Evolutionary conservation across 257 asterid species (phyloP).

Genomic region (Misopates orontium): DNA sequence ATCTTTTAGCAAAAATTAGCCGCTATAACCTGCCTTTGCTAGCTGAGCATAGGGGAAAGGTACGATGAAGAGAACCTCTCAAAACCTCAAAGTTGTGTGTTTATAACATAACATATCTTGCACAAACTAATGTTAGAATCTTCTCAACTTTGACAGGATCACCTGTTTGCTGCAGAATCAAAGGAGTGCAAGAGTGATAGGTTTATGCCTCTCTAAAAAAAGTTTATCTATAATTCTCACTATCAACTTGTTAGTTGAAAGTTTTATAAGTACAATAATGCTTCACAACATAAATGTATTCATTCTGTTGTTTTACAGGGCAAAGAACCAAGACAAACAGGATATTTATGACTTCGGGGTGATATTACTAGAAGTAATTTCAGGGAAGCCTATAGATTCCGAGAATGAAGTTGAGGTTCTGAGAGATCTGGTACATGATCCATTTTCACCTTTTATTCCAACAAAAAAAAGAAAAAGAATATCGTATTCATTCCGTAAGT

Average conservation of each 20-base stretch:
- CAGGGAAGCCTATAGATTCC: constrained; percentile 57
- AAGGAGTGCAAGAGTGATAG: constrained; percentile 46
- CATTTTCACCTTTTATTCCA: not conserved
- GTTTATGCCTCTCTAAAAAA: constrained; percentile 34
- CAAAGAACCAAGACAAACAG: constrained; percentile 56
- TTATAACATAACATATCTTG: not conserved
- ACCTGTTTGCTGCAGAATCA: constrained; percentile 36
- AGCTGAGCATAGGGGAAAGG: constrained; percentile 57
- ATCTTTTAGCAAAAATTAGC: constrained; percentile 68
- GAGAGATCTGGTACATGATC: constrained; percentile 54
- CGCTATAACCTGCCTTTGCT: constrained; percentile 70
- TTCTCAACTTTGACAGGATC: constrained; percentile 45
- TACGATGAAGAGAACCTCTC: constrained; percentile 26
- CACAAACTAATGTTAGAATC: constrained; percentile 21
- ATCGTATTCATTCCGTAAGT: too few relatives aligned
- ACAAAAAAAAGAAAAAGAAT: too few relatives aligned
- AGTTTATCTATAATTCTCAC: not conserved
- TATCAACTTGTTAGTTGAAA: not conserved
- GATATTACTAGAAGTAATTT: constrained; percentile 68
- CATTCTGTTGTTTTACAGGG: constrained; percentile 38
- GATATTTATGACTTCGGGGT: constrained; percentile 80
- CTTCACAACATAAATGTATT: not conserved
- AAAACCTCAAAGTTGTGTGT: not conserved
- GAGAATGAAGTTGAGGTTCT: constrained; percentile 44
- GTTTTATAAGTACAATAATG: constrained; percentile 9